Percentiles rank a stretch among this genome's conserved stretches.
These are phyloP conservation scores for Calonectria ilicicola DNA, from an alignment of 2,329 filamentous ascomycete species.

Conservation along the genomic window DNA sequence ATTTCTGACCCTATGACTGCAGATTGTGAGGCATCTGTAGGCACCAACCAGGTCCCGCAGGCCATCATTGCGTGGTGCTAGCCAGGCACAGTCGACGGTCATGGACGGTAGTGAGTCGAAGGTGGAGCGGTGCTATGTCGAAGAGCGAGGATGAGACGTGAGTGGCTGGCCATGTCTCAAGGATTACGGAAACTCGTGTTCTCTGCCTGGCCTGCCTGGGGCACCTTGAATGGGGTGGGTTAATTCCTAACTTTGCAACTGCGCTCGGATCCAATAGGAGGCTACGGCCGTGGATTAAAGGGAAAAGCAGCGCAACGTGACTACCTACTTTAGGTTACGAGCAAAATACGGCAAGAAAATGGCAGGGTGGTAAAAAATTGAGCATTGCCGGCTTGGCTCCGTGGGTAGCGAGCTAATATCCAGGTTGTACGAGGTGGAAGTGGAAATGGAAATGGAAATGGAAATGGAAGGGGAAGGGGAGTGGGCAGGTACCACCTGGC, in stretches of 20 bases:
- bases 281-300: background rate
- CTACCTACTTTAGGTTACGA: background rate
- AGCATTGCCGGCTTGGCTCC: background rate
- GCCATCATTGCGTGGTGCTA: constrained; percentile 13
- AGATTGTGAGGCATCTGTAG: constrained; percentile 23
- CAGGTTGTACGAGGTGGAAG: background rate
- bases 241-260: constrained; percentile 27
- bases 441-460: background rate
- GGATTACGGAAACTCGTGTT: constrained; percentile 23
- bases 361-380: background rate
- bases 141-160: constrained; percentile 7
- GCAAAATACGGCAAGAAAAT: background rate
- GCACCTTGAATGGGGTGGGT: constrained; percentile 35
- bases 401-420: background rate
- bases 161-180: constrained; percentile 11
- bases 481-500: background rate
- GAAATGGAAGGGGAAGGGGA: background rate
- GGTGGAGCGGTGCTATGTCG: constrained; percentile 17
- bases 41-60: constrained; percentile 20
- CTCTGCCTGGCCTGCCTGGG: constrained; percentile 42
- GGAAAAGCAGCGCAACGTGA: constrained; percentile 3
- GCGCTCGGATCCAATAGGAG: constrained; percentile 2
- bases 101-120: constrained; percentile 11
- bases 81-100: constrained; percentile 16
- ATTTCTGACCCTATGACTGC: constrained; percentile 25